phyloP scores from a whole-genome alignment of 768 basidiomycete genomes.

The Chlorophyllum brunneum region DNA sequence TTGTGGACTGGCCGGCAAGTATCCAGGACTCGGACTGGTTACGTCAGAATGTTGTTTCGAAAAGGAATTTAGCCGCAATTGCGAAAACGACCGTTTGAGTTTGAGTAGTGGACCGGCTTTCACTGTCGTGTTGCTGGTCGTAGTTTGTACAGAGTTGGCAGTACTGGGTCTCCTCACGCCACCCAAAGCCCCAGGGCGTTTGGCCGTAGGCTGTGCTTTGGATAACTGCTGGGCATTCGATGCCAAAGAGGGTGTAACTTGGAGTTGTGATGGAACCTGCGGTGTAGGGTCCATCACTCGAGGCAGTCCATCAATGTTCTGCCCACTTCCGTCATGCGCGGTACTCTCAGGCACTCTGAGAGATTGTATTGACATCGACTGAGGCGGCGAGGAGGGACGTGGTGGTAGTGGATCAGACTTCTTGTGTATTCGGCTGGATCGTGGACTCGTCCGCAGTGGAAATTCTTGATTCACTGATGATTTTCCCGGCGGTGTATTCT shows the following conservation, averaged over 20 bases:
- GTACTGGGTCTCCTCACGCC: slow-evolving; percentile 2
- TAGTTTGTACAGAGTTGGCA: background rate
- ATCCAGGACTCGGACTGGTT: background rate
- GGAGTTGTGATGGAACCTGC: background rate
- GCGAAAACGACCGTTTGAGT: slow-evolving; percentile 11
- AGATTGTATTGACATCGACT: background rate
- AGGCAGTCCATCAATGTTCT: background rate
- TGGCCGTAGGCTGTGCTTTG: slow-evolving; percentile 10
- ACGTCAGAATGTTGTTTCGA: slow-evolving; percentile 3
- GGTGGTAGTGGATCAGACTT: slow-evolving; percentile 2
- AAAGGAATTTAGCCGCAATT: slow-evolving; percentile 2
- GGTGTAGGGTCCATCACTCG: background rate
- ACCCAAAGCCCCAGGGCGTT: background rate
- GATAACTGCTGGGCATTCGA: background rate
- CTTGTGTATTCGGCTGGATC: slow-evolving; percentile 1
- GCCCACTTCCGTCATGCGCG: background rate
- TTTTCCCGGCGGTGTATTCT: background rate
- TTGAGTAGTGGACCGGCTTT: slow-evolving; percentile 9
- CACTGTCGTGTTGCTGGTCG: background rate
- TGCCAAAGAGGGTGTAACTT: too few relatives aligned
- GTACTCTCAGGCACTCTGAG: background rate
- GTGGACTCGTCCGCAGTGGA: slow-evolving; percentile 5
- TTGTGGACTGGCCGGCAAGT: background rate
- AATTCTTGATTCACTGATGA: slow-evolving; percentile 4
- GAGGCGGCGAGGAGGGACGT: slow-evolving; percentile 2